Evolutionary conservation across 2,329 filamentous ascomycete genomes (phyloP), one percentile per base, ranked within the genome.

Genomic region (Phialophora tarda): DNA sequence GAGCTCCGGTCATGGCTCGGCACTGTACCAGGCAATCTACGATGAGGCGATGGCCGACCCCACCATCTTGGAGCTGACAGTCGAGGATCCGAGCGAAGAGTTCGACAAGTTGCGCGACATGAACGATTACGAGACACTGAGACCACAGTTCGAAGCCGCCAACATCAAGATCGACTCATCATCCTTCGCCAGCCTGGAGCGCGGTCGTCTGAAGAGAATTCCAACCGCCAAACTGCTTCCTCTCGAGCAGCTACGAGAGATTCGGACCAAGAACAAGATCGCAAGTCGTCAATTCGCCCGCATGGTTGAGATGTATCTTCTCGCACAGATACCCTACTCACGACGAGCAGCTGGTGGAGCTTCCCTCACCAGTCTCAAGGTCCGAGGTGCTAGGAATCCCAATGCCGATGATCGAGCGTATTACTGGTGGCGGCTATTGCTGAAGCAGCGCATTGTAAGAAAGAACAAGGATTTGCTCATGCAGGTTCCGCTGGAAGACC

Each of bases 11-110:
- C 88, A 94, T 58, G 95, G 94, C 41, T 85, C 88, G 11, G 84
- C 87, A 50, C 86, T 99, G 47, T 99, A 98, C 82, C 87, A 88
- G 66, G 84, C 88, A 57, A 91, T 98, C 71, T 94, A 92, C 74
- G 80, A 85, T 7, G 80, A 88, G 71, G 90, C 91, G 70, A 83
- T 90, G 65, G 82, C 86, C 38, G 86, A 90, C 64, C 77, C 85
- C 0, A 88, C 89, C 67, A 90, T 93, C 7, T 83, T 88, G 62
- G 94, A 98, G 76, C 86, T 99, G 73, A 96, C 93, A 0, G 89
- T 99, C 5, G 95, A 99, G 79, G 94, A 98, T 68, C 96, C 95
- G 0, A 98, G 87, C 72, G 87, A 89, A 75, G 83, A 82, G 28
- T 89, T 89, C 70, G 87, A 89, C 71, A 85, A 85, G 59, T 84